Conservation (phyloP, 2,329 filamentous ascomycete species). For the Simplicillium aogashimaense region DNA sequence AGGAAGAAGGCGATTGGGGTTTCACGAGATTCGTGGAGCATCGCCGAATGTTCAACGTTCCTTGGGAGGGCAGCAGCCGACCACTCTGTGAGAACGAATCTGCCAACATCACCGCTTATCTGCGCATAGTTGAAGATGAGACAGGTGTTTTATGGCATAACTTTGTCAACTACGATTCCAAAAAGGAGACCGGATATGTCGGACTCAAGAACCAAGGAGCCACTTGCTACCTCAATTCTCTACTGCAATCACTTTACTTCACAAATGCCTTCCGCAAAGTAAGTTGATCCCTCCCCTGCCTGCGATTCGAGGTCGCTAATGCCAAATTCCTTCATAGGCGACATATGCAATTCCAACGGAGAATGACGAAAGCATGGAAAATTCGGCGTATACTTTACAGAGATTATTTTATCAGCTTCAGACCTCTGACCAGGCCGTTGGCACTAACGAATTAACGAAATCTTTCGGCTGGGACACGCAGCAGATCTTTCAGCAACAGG, state of each 20-base stretch:
- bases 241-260: conserved; percentile 76
- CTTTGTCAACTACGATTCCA: conserved; percentile 94
- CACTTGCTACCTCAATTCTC: conserved; percentile 78
- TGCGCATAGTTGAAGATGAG: conserved; percentile 75
- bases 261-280: conserved; percentile 92
- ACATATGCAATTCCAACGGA: conserved; percentile 96
- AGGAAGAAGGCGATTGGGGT: conserved; percentile 95
- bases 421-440: conserved; percentile 72
- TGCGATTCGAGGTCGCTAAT: conserved; percentile 3
- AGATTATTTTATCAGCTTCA: conserved; percentile 92
- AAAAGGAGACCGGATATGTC: conserved; percentile 95
- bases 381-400: conserved; percentile 90
- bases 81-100: conserved; percentile 69
- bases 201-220: conserved; percentile 95
- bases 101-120: conserved; percentile 73
- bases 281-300: conserved; percentile 10
- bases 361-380: conserved; percentile 66
- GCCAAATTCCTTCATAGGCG: conserved; percentile 42
- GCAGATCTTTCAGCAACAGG: conserved; percentile 97
- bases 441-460: conserved; percentile 86
- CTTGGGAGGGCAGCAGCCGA: conserved; percentile 59
- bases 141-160: conserved; percentile 88
- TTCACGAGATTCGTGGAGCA: conserved; percentile 95
- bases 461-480: conserved; percentile 98
- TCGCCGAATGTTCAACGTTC: conserved; percentile 68